phyloP scores from a whole-genome alignment of 2,329 filamentous ascomycete genomes.

The Graphiopsis chlorocephala region DNA sequence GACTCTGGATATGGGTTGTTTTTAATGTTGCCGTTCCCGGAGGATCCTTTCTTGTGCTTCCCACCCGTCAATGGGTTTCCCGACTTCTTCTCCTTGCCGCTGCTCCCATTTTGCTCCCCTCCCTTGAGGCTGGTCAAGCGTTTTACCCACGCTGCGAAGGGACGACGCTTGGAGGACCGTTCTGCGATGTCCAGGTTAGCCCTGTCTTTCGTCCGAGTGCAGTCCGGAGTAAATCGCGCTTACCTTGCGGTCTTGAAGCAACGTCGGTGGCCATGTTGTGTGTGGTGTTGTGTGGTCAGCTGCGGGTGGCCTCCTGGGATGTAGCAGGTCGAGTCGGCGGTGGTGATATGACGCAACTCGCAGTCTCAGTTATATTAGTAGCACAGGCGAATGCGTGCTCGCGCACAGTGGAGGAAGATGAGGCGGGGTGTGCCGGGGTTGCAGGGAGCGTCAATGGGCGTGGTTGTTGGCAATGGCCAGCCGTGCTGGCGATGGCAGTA shows the following conservation, averaged over 20 bases:
- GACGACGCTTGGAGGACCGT: conserved; percentile 70
- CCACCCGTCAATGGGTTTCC: conserved; percentile 20
- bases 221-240: background rate
- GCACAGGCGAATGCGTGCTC: background rate
- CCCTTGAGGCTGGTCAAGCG: conserved; percentile 87
- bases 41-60: conserved; percentile 27
- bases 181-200: conserved; percentile 51
- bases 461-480: background rate
- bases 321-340: background rate
- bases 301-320: background rate
- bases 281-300: background rate
- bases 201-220: conserved; percentile 22
- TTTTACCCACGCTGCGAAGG: conserved; percentile 92
- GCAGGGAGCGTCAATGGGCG: conserved; percentile 1
- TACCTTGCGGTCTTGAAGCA: conserved; percentile 39
- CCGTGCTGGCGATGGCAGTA: background rate
- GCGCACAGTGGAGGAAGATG: background rate
- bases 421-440: conserved; percentile 1
- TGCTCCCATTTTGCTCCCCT: conserved; percentile 46
- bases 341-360: conserved; percentile 5
- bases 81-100: conserved; percentile 40
- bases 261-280: conserved; percentile 44
- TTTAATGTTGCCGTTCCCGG: conserved; percentile 16
- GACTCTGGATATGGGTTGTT: conserved; percentile 84
- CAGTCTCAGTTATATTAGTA: conserved; percentile 6